Evolutionary conservation across 1,284 basidiomycete genomes (phyloP), one percentile per base, ranked within the genome.

Genomic region (Ustilago xerochloae): DNA sequence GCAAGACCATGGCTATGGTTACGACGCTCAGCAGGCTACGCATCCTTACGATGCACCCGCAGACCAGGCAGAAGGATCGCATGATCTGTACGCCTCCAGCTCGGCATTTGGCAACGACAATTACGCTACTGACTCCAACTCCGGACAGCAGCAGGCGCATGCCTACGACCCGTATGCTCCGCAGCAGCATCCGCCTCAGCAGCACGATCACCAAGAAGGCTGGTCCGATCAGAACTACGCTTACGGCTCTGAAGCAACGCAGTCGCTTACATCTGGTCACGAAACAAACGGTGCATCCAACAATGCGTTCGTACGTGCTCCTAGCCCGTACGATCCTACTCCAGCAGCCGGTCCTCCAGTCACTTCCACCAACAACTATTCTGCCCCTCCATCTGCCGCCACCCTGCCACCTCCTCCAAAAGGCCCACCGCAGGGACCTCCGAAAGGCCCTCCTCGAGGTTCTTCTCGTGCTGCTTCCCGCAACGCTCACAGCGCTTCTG

Each of bases 381-480:
- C 67, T 13, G 45, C 54, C 13, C 47, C 63, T 43, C 26, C 56
- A 1, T 35, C 62, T 5, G 22, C 51, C 33, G 43, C 58, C 4
- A 36, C 33, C 18, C 20, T 49, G 26, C 74, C 54, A 20, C 58
- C 64, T 10, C 54, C 62, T 22, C 57, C 62, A 3, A 58, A 59
- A 30, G 55, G 50, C 7, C 58, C 57, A 16, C 60, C 65, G 4
- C 51, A 55, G 28, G 60, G 61, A 4, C 75, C 75, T 26, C 66
- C 71, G 4, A 47, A 33, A 30, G 71, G 75, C 16, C 75, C 75
- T n/a, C 60, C 75, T 8, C 48, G 71, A 18, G 75, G 74, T 24
- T 38, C 66, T 10, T 67, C 71, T 29, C 59, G 69, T 16, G 46
- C 62, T 15, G 59, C 63, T 28, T 71, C 68, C 29, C 68, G 68